Base-by-base conservation (phyloP, 2,329 filamentous ascomycete species). In the Cladosporium sp. region DNA sequence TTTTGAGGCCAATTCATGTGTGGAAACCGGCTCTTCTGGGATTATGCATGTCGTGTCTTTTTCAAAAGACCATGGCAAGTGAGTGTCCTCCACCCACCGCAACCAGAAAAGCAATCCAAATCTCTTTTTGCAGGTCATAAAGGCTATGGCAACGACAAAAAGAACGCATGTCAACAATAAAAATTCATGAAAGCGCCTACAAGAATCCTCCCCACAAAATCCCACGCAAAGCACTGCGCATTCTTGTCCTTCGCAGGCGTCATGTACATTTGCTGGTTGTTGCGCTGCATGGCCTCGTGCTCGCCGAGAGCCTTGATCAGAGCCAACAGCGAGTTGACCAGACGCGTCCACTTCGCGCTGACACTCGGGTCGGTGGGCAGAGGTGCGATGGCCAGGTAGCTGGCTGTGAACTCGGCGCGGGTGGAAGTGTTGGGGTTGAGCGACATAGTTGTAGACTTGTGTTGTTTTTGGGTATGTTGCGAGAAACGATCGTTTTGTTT, bases 211-310 rank as follows among this genome's bases (percentile, higher is more conserved):
- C 71, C 70, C 1, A 75, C 70, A 66, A 76, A 77, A 66, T 78
- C 74, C 75, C 76, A 77, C 75, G 74, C 75, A 68, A 72, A 73
- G 53, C 78, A 79, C 29, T 77, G 71, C n/a, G 71, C 75, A 59
- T 76, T 78, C 72, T 78, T 78, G 21, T 61, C 66, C 11, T 67
- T 67, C 2, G 76, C 75, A 8, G 75, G 77, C 6, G 74, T 76
- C 70, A 73, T 75, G 68, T 72, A 78, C 1, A 72, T 77, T 58
- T 78, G 75, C 28, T 75, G 67, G 1, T 76, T 62, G 62, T 78
- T 78, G 0, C 67, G 58, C 11, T 58, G 67, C 76, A 79, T 78
- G 23, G 74, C 74, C 35, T 67, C 55, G 60, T 78, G 75, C 35
- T 74, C 59, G 2, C 70, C 71, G n/a, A 78, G 70, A 59, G 73